Base-by-base conservation (phyloP, 2,329 filamentous ascomycete genomes). In the Drechslerella coelobrocha region DNA sequence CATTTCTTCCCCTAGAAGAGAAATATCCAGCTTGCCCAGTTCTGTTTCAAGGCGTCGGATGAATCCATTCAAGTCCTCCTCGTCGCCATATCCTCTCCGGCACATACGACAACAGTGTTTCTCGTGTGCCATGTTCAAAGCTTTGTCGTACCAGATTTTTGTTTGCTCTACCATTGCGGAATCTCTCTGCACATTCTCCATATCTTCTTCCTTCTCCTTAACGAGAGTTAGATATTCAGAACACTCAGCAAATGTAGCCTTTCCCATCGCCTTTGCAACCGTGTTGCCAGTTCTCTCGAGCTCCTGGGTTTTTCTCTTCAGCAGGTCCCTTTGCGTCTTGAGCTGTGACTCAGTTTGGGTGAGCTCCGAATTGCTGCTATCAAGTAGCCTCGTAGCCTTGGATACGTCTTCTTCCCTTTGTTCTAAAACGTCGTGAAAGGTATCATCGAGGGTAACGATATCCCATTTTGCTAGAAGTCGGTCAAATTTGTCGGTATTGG, bases 391-490 rank as follows among this genome's bases (percentile, higher is more conserved):
- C 37, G 59, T 75, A 37, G 73, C 72, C 55, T 74, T 73, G 21
- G 59, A 54, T 17, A 76, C 60, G 12, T 75, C 75, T 53, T 76
- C 74, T 17, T 75, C 73, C 21, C 66, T 71, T 17, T 75, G 66
- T 65, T 75, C 72, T 21, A 76, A 47, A 29, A 73, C 61, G 50
- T 56, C 66, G 54, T 94, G 87, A 73, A 90, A 96, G 23, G 87
- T 84, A 39, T 82, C 77, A 47, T 96, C 91, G 9, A 97, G 78
- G 0, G 83, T 88, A 12, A 86, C 82, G 2, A 88, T 82, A 23
- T 86, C 81, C 92, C 92, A 97, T 0, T 83, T 82, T 5, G 78
- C 73, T 24, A 87, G 86, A 29, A 97, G 75, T 9, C 83, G 81
- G 10, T 84, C 82, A 21, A 99, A 82, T 74, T 89, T 89, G 31